Evolutionary conservation across 352 stramenopile genomes (phyloP).

Genomic region (Phytophthora cryptogea): DNA sequence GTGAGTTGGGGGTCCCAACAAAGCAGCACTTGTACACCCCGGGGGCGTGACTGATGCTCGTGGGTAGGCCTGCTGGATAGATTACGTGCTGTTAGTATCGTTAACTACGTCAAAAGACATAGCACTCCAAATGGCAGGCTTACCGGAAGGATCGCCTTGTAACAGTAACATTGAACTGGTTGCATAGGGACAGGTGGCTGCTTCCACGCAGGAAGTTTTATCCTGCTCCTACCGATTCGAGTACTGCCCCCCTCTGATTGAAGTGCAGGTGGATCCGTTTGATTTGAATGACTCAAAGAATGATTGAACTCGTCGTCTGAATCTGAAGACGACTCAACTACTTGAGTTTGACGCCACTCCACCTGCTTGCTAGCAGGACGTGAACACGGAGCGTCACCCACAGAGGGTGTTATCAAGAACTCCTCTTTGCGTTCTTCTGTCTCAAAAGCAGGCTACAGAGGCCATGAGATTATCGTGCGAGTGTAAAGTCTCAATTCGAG

Average conservation of each 20-base stretch:
- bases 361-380: constrained; percentile 12
- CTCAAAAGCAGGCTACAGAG: constrained; percentile 2
- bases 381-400: background rate
- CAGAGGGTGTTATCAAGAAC: background rate
- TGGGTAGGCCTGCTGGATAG: constrained; percentile 8
- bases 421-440: constrained; percentile 2
- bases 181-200: constrained; percentile 60
- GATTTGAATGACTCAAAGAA: background rate
- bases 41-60: constrained; percentile 9
- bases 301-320: constrained; percentile 6
- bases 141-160: constrained; percentile 58
- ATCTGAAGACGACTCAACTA: constrained; percentile 12
- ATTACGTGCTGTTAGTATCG: background rate
- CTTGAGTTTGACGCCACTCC: constrained; percentile 8
- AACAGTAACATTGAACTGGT: constrained; percentile 50
- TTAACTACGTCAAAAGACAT: background rate
- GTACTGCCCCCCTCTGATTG: background rate
- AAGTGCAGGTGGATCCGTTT: background rate
- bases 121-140: background rate
- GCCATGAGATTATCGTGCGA: background rate
- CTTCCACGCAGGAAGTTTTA: constrained; percentile 59
- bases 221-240: constrained; percentile 8
- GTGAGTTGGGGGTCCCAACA: constrained; percentile 19
- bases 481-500: background rate
- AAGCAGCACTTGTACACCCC: constrained; percentile 6